A percentile compares a stretch with the other conserved stretches of the same genome.
Evolutionary conservation across 2,329 filamentous ascomycete species (phyloP).

Genomic region (Epichloe baconii): DNA sequence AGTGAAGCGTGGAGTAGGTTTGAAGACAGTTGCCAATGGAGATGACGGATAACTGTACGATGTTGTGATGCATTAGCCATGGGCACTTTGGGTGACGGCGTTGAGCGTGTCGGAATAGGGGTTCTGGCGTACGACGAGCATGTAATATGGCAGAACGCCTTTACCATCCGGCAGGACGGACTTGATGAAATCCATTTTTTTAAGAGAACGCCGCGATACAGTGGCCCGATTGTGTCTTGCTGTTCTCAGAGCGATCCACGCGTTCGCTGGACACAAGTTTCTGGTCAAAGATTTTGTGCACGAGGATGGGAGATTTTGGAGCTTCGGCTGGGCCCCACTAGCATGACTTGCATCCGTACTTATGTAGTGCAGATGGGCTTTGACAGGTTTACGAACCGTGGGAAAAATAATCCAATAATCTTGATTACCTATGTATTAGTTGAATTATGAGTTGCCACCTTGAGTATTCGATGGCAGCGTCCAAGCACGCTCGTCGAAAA

Average conservation of each 20-base stretch:
- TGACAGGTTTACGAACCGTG: too few relatives aligned
- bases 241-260: neutral
- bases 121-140: conserved; percentile 34
- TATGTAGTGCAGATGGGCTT: neutral
- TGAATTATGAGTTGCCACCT: too few relatives aligned
- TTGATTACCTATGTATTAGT: too few relatives aligned
- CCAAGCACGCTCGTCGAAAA: neutral
- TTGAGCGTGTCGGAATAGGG: neutral
- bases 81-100: neutral
- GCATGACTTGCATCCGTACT: neutral
- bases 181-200: conserved; percentile 31
- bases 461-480: too few relatives aligned
- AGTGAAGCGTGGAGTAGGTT: conserved; percentile 66
- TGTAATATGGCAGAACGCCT: conserved; percentile 46
- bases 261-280: neutral
- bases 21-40: conserved; percentile 78
- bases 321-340: neutral
- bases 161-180: conserved; percentile 34
- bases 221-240: neutral
- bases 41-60: conserved; percentile 59
- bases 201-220: too few relatives aligned
- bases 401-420: too few relatives aligned
- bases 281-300: neutral
- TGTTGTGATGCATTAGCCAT: neutral
- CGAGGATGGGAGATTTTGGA: neutral